Evolutionary conservation across 1,284 basidiomycete species (phyloP), one percentile per base, ranked within the genome.

Genomic region (Cryptococcus sp.): DNA sequence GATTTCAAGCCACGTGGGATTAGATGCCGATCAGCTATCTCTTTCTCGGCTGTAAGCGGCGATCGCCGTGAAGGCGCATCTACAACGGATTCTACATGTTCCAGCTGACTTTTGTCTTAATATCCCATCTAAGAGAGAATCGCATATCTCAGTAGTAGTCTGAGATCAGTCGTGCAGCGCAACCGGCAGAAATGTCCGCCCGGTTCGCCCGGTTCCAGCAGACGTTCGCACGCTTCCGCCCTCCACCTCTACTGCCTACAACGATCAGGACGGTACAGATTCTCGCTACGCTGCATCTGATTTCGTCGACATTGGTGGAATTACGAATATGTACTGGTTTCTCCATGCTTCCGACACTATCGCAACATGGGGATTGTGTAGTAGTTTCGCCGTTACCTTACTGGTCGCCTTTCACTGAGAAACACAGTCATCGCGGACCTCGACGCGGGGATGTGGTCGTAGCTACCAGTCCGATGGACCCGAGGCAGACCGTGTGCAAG

Each of bases 311-410:
- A 38, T 49, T 77, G 13, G 64, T 65, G 45, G 75, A 74, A 41
- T 50, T 74, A 10, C 62, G 70, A 25, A 58, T 68, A 13, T 78
- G 77, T 54, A 61, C 58, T 11, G 92, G 92, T 2, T 86, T 87
- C n/a, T 93, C 91, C 49, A 94, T 94, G 91, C 81, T 93, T 25
- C 90, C 91, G 3, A 93, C 91, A 0, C 81, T 94, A 52, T 83
- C 83, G 37, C 75, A 80, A 39, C 54, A 68, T 22, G 74, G 73
- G 19, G 70, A 74, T 53, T 67, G 67, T 39, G 70, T 79, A n/a
- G 78, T 84, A 40, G 80, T 86, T 46, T 80, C 81, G 29, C 85
- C 85, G 1, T 66, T 82, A 37, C 79, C 79, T 3, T 77, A 70
- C 59, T 73, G 67, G 69, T 63, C 65, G 26, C 65, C 66, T 25